These are phyloP conservation scores for Heritiera littoralis DNA, from an alignment of 345 rosid species.

Conservation along the genomic window DNA sequence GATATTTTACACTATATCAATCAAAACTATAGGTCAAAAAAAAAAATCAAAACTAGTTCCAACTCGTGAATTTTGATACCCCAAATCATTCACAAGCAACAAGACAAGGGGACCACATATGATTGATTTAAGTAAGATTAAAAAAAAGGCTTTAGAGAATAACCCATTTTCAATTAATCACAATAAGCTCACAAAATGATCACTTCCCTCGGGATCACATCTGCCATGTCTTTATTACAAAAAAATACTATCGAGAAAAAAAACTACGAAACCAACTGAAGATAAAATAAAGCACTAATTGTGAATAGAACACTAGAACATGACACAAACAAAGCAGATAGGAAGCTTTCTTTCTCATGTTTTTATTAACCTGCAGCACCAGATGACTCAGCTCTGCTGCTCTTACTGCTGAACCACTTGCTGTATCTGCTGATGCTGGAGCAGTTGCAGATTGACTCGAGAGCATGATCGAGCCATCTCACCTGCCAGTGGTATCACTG, in stretches of 20 bases:
- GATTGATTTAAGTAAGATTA: neutral
- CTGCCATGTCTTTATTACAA: neutral
- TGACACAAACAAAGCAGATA: neutral
- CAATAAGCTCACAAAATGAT: slow-evolving; percentile 6
- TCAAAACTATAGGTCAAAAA: neutral
- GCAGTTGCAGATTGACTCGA: slow-evolving; percentile 36
- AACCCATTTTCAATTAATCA: neutral
- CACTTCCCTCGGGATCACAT: slow-evolving; percentile 13
- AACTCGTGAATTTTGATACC: neutral
- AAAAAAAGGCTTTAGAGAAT: neutral
- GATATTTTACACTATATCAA: neutral
- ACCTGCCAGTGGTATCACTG: slow-evolving; percentile 64
- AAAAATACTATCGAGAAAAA: neutral
- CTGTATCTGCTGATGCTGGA: slow-evolving; percentile 18
- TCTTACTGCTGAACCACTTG: slow-evolving; percentile 37
- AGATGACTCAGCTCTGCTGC: neutral
- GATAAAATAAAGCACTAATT: neutral
- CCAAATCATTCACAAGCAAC: neutral
- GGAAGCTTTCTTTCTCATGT: neutral
- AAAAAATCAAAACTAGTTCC: neutral
- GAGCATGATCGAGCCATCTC: slow-evolving; percentile 63
- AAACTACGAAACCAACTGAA: neutral
- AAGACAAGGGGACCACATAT: neutral
- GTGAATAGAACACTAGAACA: neutral
- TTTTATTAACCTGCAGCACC: neutral